Evolutionary conservation across 2,329 filamentous ascomycete genomes (phyloP), one percentile per base, ranked within the genome.

Genomic region (Davidsoniella neocaledoniae): DNA sequence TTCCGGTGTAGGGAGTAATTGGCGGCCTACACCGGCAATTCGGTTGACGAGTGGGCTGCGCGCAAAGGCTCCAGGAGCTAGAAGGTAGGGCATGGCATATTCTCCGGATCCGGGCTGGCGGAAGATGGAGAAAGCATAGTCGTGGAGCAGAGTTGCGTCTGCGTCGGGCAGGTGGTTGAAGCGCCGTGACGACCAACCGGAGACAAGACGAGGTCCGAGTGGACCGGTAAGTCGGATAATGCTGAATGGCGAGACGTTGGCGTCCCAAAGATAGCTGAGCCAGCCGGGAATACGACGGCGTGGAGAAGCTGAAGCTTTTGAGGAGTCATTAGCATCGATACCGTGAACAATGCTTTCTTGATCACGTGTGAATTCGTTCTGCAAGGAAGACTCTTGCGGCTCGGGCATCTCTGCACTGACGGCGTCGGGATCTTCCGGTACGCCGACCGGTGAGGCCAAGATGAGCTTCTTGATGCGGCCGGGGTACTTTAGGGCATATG

Each of bases 401-500:
- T 90, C 84, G 1, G 88, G 85, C 69, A 95, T 77, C 2, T 79
- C 79, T 9, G 85, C 81, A 56, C 76, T 79, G 52, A 91, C 79
- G 4, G 90, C 91, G 59, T 90, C 90, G 0, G 91, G 91, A 58
- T 98, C 86, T 61, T 94, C 88, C 2, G 91, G 91, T 6, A 98
- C 83, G 17, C 91, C 91, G 17, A 95, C 91, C 0, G 91, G 91
- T 0, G 86, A 94, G 0, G 86, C 91, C 26, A 98, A 74, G 55
- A 98, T 94, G 54, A 98, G 76, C 68, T 98, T 98, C 67, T 98
- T 94, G 33, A 98, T 67, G 57, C 78, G 85, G 12, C 90, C 90
- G 0, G 91, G 91, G 60, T 98, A 98, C 63, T 98, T 98, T 53
- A 96, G 72, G 1, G 91, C 88, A 61, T 98, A 98, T 17, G 87